Evolutionary conservation across 2,329 filamentous ascomycete genomes (phyloP).

Genomic region (Colletotrichum chlorophyti): DNA sequence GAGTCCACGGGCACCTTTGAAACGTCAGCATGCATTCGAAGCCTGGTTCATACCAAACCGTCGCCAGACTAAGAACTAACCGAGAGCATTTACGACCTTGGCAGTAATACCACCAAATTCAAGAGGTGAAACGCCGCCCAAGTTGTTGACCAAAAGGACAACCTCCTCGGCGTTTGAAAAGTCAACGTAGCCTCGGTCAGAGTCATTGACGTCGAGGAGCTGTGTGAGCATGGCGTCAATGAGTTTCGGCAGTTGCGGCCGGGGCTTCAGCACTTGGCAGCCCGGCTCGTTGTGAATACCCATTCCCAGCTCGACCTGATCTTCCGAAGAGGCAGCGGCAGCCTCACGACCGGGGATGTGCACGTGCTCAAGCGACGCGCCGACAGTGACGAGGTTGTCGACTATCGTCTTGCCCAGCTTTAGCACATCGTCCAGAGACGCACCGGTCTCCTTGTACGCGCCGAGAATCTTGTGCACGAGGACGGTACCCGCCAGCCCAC

Average conservation of each 20-base stretch:
- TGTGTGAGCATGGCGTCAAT: constrained; percentile 70
- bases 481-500: constrained; percentile 72
- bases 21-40: neutral
- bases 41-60: constrained; percentile 66
- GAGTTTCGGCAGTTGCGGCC: constrained; percentile 49
- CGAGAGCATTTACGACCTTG: constrained; percentile 70
- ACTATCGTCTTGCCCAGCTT: constrained; percentile 49
- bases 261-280: constrained; percentile 55
- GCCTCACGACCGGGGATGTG: constrained; percentile 57
- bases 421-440: constrained; percentile 49
- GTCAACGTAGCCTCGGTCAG: constrained; percentile 68
- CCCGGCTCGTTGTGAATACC: constrained; percentile 74
- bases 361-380: constrained; percentile 58
- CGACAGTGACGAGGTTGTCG: constrained; percentile 58
- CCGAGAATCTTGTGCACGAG: constrained; percentile 71
- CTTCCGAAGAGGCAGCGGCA: constrained; percentile 43
- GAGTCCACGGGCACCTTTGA: neutral
- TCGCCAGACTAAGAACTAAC: constrained; percentile 50
- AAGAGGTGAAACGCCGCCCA: constrained; percentile 71
- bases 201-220: constrained; percentile 66
- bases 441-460: constrained; percentile 50
- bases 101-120: constrained; percentile 72
- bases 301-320: constrained; percentile 74
- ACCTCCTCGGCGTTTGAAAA: constrained; percentile 63
- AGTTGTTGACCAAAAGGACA: constrained; percentile 72